These are phyloP conservation scores for Paspalum notatum DNA, from an alignment of 176 grass and related monocot genomes.

Conservation along the genomic window DNA sequence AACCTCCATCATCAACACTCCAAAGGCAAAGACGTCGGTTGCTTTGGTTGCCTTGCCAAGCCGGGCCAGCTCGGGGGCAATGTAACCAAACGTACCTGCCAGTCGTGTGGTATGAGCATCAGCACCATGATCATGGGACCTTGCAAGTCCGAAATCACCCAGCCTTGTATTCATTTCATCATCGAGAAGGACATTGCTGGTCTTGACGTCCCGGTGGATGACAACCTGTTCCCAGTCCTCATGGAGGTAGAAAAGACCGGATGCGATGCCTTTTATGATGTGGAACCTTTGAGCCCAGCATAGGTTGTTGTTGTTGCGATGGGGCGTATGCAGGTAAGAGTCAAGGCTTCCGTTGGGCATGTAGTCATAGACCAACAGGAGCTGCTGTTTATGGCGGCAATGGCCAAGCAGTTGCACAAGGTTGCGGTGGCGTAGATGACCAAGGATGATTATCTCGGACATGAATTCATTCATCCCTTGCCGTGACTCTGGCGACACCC, in stretches of 20 bases:
- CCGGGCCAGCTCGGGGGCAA: constrained; percentile 3
- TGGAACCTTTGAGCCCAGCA: neutral
- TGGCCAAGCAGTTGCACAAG: neutral
- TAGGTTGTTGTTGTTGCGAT: neutral
- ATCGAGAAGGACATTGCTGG: neutral
- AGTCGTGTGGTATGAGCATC: neutral
- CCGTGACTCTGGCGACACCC: too few relatives aligned
- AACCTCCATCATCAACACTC: neutral
- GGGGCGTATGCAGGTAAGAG: neutral
- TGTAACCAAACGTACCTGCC: neutral
- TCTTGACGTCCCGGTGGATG: constrained; percentile 15
- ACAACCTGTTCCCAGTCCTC: constrained; percentile 24
- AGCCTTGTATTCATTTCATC: neutral
- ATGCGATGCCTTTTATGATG: neutral
- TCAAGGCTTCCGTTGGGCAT: constrained; percentile 13
- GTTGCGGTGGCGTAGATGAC: neutral
- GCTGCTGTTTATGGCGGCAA: neutral
- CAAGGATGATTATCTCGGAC: neutral
- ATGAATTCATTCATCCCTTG: too few relatives aligned
- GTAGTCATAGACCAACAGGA: neutral
- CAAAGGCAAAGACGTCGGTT: neutral
- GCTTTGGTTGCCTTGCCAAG: constrained; percentile 11
- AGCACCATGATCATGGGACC: constrained; percentile 10
- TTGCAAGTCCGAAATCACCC: constrained; percentile 5
- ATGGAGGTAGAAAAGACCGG: neutral